phyloP scores from a whole-genome alignment of 305 asterid species.

The Fraxinus platypoda region DNA sequence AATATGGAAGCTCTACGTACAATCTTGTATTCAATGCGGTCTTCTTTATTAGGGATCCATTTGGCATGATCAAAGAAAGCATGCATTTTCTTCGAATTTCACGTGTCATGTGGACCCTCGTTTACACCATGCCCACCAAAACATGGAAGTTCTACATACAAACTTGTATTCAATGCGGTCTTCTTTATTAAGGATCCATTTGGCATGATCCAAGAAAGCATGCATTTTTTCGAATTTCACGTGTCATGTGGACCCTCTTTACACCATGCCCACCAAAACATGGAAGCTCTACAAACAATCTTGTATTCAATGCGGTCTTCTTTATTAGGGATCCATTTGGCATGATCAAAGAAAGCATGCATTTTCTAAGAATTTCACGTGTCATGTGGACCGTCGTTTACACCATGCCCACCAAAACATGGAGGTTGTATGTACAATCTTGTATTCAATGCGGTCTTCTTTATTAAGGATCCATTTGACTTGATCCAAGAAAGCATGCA shows the following conservation, averaged over 20 bases:
- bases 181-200: not conserved
- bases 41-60: not conserved
- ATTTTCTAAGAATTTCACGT: constrained; percentile 29
- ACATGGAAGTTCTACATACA: constrained; percentile 15
- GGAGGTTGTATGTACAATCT: constrained; percentile 21
- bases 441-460: constrained; percentile 25
- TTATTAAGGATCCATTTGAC: not conserved
- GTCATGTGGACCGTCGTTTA: constrained; percentile 35
- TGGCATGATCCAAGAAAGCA: not conserved
- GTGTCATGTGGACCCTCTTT: constrained; percentile 36
- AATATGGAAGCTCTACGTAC: constrained; percentile 11
- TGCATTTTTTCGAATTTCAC: constrained; percentile 28
- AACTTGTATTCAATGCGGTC: constrained; percentile 29
- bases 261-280: constrained; percentile 14
- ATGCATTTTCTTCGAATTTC: constrained; percentile 24
- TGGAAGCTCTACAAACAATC: constrained; percentile 18
- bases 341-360: not conserved
- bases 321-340: not conserved
- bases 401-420: constrained; percentile 14
- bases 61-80: not conserved
- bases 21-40: constrained; percentile 31
- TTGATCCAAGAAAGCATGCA: not conserved
- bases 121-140: constrained; percentile 12
- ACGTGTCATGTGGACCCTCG: constrained; percentile 40
- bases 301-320: constrained; percentile 25